Evolutionary conservation across 257 asterid species (phyloP), one percentile per base, ranked within the genome.

Genomic region (Paulownia fortunei): DNA sequence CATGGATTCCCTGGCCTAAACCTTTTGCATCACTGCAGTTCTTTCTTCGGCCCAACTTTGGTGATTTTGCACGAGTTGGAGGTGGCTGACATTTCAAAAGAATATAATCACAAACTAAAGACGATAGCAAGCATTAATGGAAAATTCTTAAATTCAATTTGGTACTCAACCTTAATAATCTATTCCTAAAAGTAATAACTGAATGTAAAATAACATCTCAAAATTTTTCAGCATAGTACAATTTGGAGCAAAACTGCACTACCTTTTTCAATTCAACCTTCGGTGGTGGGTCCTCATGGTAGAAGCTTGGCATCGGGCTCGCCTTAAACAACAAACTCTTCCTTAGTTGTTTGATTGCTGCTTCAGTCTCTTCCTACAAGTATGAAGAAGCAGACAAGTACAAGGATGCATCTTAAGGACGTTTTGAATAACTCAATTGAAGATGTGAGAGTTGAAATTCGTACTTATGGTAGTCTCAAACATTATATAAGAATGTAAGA

Each of bases 231-330:
- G 41, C 19, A 72, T 2, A 34, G 32, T 3, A 49, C 41, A 67
- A 36, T 37, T 42, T 68, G 47, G 34, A 52, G 46, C 21, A 37
- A 32, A 64, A n/a, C 8, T 59, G 49, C 18, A 36, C 34, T 72
- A 90, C 97, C 97, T 92, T 92, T 83, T 92, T 89, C 79, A 90
- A 67, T 84, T 92, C 91, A 71, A 79, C 87, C 86, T 89, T 89
- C 11, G 94, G 93, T 23, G 95, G 97, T 15, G 93, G 95, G 27
- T 92, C 95, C 78, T 92, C 97, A 11, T 88, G 89, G 87, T 92
- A 92, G 84, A 92, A 92, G 86, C 91, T 89, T 74, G 97, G 97
- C 97, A 92, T 86, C 3, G 97, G 97, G 79, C 76, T 86, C 54
- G 97, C 97, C 86, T 92, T 92, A 77, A 92, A 92, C 36, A 36